phyloP scores from a whole-genome alignment of 306 rosid genomes.

The Hippophae gyantsensis region DNA sequence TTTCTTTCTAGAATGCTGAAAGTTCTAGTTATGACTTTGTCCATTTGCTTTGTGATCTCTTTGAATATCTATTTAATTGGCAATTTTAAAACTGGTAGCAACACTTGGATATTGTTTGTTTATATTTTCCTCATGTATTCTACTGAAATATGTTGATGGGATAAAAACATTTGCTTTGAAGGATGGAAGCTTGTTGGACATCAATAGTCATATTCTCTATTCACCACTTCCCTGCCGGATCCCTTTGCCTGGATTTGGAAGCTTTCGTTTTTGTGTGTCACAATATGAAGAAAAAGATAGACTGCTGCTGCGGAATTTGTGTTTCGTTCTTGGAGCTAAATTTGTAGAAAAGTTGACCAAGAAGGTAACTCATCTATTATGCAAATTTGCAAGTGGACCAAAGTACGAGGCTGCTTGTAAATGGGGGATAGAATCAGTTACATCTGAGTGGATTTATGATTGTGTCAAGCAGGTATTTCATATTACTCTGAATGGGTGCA shows the following conservation, averaged over 20 bases:
- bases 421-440: slow-evolving; percentile 60
- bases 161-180: slow-evolving; percentile 31
- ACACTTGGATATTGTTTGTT: neutral
- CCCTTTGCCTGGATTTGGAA: slow-evolving; percentile 83
- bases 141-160: slow-evolving; percentile 14
- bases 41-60: slow-evolving; percentile 1
- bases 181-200: slow-evolving; percentile 76
- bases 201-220: slow-evolving; percentile 67
- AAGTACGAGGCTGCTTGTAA: slow-evolving; percentile 81
- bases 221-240: slow-evolving; percentile 80
- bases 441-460: slow-evolving; percentile 79
- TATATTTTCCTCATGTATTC: neutral
- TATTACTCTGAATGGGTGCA: neutral
- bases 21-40: neutral
- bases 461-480: slow-evolving; percentile 82
- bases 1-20: too few species aligned
- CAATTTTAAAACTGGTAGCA: neutral
- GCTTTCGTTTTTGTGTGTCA: slow-evolving; percentile 76
- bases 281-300: slow-evolving; percentile 85
- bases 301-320: slow-evolving; percentile 64
- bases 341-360: slow-evolving; percentile 51
- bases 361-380: slow-evolving; percentile 87
- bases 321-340: slow-evolving; percentile 86
- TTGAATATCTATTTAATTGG: neutral
- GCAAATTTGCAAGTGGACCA: slow-evolving; percentile 73